Conservation (phyloP, 2,329 filamentous ascomycete species). For the Basipetospora chlamydospora region DNA sequence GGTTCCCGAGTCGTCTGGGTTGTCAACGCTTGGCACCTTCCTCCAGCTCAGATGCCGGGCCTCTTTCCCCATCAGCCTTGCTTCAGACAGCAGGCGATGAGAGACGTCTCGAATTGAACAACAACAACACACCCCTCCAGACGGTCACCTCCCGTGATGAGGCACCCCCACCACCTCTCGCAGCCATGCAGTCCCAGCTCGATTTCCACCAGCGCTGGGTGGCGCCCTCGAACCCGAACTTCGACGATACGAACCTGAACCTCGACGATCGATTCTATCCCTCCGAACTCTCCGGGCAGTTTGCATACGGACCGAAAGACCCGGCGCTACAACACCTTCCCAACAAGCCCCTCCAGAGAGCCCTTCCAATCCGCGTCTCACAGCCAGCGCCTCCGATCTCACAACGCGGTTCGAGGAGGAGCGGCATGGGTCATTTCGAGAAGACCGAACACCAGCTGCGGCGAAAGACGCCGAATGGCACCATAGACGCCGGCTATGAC, state of each 20-base stretch:
- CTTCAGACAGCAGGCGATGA: conserved; percentile 29
- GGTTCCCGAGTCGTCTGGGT: too few species aligned
- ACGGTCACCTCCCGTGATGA: too few species aligned
- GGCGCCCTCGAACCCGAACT: too few species aligned
- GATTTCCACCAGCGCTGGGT: not conserved
- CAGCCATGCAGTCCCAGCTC: conserved; percentile 1
- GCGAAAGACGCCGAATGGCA: conserved; percentile 89
- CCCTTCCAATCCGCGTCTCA: conserved; percentile 22
- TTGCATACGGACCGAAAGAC: conserved; percentile 8
- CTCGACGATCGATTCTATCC: too few species aligned
- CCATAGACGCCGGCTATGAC: conserved; percentile 81
- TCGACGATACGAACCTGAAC: not conserved
- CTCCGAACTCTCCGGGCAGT: too few species aligned
- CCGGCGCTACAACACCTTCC: conserved; percentile 6
- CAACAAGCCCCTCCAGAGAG: conserved; percentile 14
- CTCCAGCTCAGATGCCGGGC: conserved; percentile 22
- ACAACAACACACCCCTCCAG: too few species aligned
- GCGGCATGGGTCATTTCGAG: too few species aligned
- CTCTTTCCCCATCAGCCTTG: conserved; percentile 22
- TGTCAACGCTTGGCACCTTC: too few species aligned
- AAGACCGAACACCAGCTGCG: conserved; percentile 62
- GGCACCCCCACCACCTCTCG: too few species aligned
- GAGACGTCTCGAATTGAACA: too few species aligned
- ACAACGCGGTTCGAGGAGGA: too few species aligned
- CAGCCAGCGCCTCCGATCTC: conserved; percentile 17